Base-by-base conservation (phyloP, 805 yeast genomes). In the Saccharomycopsis schoenii region DNA sequence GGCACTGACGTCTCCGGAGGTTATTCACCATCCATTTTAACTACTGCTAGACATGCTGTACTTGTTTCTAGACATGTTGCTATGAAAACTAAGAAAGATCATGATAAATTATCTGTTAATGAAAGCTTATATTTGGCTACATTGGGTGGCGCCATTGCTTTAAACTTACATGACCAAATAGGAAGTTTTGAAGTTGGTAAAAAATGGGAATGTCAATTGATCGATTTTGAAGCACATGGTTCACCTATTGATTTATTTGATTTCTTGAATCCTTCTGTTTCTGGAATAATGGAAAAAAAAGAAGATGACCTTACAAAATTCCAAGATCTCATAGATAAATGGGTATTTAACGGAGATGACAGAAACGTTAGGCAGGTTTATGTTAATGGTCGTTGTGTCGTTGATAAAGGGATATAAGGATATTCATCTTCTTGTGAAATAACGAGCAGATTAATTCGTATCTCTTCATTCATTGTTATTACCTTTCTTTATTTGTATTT, bases 1-100 rank as follows among this genome's bases (percentile, higher is more conserved):
- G 94, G 94, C 0, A 82, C 90, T 0, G 94, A 87, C 68, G 81
- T 86, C 36, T 84, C 92, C 24, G 94, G 90, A 39, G 94, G 94
- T 0, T 85, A 76, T 68, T 75, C 88, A 1, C 82, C 85, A 4
- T 82, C 86, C 24, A 82, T 88, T 37, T 72, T 88, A 34, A 77
- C 78, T 21, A 80, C 82, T 9, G 88, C 91, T 4, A 80, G 86
- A 67, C 88, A 85, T 61, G 91, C 92, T 0, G 72, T 84, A 41
- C 68, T 84, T 55, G 89, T 86, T 14, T 87, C 93, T 0, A 78
- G 89, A 63, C 89, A 85, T 69, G 69, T 84, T 41, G 81, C 88
- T 2, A 83, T 85, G 84, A 77, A 78, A 59, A 70, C 79, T 5
- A 73, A 73, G 9, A 73, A 77, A 40, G 78, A 76, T 14, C 55